Evolutionary conservation across 2,329 filamentous ascomycete species (phyloP).

Genomic region (Aspergillus tubingensis): DNA sequence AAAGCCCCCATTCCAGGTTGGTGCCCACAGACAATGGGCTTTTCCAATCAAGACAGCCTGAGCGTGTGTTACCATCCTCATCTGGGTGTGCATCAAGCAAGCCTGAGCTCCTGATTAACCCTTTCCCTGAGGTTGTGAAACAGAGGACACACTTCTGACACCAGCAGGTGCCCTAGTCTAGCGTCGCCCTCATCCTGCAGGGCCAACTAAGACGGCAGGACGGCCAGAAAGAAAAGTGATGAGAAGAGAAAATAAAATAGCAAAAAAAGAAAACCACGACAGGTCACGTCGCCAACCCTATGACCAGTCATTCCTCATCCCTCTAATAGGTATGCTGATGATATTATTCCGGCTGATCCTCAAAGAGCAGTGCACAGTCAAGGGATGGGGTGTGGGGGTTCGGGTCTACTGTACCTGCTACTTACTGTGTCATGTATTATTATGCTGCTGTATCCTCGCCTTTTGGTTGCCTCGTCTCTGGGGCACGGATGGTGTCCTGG

Average conservation of each 20-base stretch:
- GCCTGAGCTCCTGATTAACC: not conserved
- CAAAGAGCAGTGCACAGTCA: not conserved
- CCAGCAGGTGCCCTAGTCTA: not conserved
- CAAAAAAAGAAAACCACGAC: not conserved
- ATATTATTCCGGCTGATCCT: not conserved
- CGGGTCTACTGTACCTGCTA: not conserved
- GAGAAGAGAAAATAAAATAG: not conserved
- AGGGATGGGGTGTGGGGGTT: too few species aligned
- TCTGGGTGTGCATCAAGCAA: not conserved
- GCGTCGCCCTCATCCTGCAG: not conserved
- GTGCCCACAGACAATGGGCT: not conserved
- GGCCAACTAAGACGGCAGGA: not conserved
- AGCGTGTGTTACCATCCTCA: not conserved
- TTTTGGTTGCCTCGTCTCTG: not conserved
- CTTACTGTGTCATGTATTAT: not conserved
- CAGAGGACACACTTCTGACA: not conserved
- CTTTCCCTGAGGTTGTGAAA: conserved; percentile 1
- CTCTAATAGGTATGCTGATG: not conserved
- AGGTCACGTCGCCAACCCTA: not conserved
- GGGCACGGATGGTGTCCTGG: not conserved
- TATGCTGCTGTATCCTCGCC: not conserved
- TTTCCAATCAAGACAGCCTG: not conserved
- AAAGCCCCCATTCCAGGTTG: not conserved
- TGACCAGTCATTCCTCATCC: not conserved
- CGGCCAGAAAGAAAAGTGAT: not conserved